Conservation (phyloP, 768 basidiomycete genomes). For the Leccinum imitatum region DNA sequence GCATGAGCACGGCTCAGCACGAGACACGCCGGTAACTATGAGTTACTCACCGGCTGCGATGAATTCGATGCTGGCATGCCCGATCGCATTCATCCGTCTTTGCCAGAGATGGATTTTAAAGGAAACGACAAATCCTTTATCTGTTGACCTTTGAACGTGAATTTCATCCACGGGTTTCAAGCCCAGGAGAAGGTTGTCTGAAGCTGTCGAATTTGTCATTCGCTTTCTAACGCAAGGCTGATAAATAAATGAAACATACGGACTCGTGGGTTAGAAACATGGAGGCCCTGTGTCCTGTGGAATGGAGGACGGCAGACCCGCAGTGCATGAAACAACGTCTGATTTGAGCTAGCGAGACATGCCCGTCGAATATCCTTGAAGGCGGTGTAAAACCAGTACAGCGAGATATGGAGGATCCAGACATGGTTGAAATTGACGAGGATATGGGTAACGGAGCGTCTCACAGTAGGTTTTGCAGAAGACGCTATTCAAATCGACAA, state of each 20-base stretch:
- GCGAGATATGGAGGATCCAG: no score
- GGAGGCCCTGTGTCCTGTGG: neutral
- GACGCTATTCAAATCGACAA: no score
- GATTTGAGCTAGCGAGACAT: constrained; percentile 45
- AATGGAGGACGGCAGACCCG: neutral
- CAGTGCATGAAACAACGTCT: constrained; percentile 29
- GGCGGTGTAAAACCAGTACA: no score
- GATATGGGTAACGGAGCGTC: no score
- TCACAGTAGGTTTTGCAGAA: no score
- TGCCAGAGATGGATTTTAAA: constrained; percentile 61
- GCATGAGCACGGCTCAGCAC: neutral
- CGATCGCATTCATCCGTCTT: constrained; percentile 65
- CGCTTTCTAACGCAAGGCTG: neutral
- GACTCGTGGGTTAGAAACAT: constrained; percentile 9
- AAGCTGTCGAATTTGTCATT: constrained; percentile 18
- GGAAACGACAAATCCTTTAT: constrained; percentile 43
- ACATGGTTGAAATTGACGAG: no score
- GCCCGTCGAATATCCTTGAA: constrained; percentile 71
- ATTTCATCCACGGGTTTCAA: constrained; percentile 51
- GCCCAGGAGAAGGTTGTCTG: constrained; percentile 40
- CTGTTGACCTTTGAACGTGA: constrained; percentile 43
- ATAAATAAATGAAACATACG: constrained; percentile 25
- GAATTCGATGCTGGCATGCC: constrained; percentile 58
- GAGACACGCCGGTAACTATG: neutral
- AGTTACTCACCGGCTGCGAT: constrained; percentile 43